phyloP scores from a whole-genome alignment of 176 grass and related monocot species.

The Hordeum marinum region DNA sequence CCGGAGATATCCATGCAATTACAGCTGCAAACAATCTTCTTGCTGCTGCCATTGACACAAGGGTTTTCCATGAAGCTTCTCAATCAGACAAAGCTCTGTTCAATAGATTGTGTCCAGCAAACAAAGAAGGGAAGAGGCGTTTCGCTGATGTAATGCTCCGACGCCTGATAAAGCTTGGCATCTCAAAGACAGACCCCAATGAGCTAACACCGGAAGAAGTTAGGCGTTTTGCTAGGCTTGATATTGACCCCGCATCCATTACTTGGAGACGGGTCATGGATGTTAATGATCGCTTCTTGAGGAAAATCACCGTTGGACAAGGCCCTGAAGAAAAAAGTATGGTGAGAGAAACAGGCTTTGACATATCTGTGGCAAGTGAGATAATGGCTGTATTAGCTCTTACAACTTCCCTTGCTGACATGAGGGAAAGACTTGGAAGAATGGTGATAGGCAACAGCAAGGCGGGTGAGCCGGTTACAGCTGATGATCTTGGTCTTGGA shows the following conservation, averaged over 20 bases:
- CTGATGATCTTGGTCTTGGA: conserved; percentile 91
- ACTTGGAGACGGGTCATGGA: conserved; percentile 98
- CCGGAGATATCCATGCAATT: conserved; percentile 97
- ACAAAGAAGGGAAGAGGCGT: conserved; percentile 88
- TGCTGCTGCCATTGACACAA: conserved; percentile 94
- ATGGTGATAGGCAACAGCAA: conserved; percentile 98
- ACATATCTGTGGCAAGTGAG: conserved; percentile 97
- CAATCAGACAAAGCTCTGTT: conserved; percentile 97
- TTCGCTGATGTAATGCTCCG: conserved; percentile 82
- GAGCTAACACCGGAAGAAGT: conserved; percentile 97
- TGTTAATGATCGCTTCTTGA: conserved; percentile 90
- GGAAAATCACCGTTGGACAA: conserved; percentile 92
- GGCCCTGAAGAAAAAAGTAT: conserved; percentile 94
- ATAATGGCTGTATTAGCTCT: conserved; percentile 99
- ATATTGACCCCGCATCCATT: conserved; percentile 85
- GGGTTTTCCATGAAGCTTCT: conserved; percentile 86
- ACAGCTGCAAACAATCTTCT: conserved; percentile 98
- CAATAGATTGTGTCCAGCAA: conserved; percentile 83
- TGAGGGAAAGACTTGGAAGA: conserved; percentile 95
- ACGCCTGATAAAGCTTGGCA: conserved; percentile 73
- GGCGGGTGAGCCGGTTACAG: conserved; percentile 80
- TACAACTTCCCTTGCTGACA: conserved; percentile 86
- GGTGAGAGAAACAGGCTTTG: conserved; percentile 95
- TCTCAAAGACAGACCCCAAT: conserved; percentile 74
- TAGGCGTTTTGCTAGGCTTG: conserved; percentile 74